Evolutionary conservation across 2,329 filamentous ascomycete species (phyloP).

Genomic region (Talaromyces sp.): DNA sequence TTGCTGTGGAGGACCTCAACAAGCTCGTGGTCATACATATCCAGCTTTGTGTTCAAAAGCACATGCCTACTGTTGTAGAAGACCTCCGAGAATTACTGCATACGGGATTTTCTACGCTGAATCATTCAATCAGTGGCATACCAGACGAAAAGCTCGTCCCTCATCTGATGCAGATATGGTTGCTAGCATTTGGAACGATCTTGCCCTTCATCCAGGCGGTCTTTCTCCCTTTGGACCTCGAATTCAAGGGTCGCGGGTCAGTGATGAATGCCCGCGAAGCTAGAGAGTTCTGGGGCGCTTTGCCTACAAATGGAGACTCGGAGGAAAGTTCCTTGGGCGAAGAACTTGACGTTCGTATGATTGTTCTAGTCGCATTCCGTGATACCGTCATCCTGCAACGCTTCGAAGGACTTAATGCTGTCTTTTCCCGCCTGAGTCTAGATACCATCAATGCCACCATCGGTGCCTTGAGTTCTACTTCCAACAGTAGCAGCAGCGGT

Average conservation of each 20-base stretch:
- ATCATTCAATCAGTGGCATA: conserved; percentile 71
- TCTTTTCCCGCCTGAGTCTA: conserved; percentile 82
- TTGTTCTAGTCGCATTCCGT: conserved; percentile 81
- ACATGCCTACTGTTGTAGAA: conserved; percentile 55
- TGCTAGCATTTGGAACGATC: conserved; percentile 83
- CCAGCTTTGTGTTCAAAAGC: conserved; percentile 57
- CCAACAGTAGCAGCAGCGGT: conserved; percentile 42
- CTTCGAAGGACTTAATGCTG: conserved; percentile 80
- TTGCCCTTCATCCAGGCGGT: conserved; percentile 93
- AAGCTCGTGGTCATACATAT: conserved; percentile 58
- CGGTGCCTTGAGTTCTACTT: conserved; percentile 37
- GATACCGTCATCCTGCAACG: conserved; percentile 84
- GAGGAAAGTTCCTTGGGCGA: conserved; percentile 45
- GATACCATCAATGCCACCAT: conserved; percentile 63
- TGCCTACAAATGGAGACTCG: conserved; percentile 45
- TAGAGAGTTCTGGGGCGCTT: conserved; percentile 82
- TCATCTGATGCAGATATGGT: conserved; percentile 87
- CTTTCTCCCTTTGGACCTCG: conserved; percentile 85
- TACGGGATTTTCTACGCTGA: conserved; percentile 78
- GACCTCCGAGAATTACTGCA: conserved; percentile 57
- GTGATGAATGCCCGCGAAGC: conserved; percentile 75
- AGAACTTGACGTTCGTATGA: conserved; percentile 76
- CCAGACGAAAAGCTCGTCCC: conserved; percentile 86
- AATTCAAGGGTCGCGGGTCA: conserved; percentile 78
- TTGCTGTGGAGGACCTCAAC: conserved; percentile 63